Base-by-base conservation (phyloP, 305 asterid genomes). In the Petunia hybrid region DNA sequence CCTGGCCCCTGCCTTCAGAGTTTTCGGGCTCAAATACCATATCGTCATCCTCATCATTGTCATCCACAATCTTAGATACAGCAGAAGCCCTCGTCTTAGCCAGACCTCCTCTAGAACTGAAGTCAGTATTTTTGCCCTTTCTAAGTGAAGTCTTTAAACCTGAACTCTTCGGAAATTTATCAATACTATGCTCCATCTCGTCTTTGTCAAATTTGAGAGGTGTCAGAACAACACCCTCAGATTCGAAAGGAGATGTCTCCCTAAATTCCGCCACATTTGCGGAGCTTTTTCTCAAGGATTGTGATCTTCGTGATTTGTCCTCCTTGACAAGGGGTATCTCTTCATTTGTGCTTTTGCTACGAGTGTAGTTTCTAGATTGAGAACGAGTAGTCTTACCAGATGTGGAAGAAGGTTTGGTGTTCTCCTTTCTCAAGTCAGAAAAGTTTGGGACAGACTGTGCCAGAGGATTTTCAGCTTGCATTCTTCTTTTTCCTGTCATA, bases 401-500 rank as follows among this genome's bases (percentile, higher is more conserved):
- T 85, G 93, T 90, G 61, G 92, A 82, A 86, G 91, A 92, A 79
- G 97, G 94, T 85, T 87, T 93, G 64, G 96, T 88, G 78, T 91
- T 95, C 88, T 97, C 99, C 83, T 91, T 97, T 89, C 94, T 83
- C 80, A 86, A 42, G 61, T 86, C 92, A 59, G 92, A 83, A 84
- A 89, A 89, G 83, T 86, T 89, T 57, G 89, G 92, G 80, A 89
- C 98, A 40, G 99, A 97, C 80, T 92, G 97, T 14, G 92, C 92
- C 63, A 93, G 92, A 80, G 93, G 97, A 85, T 93, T 97, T 83
- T 97, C 99, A 61, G 92, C 78, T 79, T 88, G 97, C 86, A 80
- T 76, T 86, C 93, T 91, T 66, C 94, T 89, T 84, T 91, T 93
- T 73, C 88, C 91, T 62, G 95, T 82, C 88, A 78, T 84, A 35